phyloP scores from a whole-genome alignment of 306 rosid species.

The Cucumis hystrix region DNA sequence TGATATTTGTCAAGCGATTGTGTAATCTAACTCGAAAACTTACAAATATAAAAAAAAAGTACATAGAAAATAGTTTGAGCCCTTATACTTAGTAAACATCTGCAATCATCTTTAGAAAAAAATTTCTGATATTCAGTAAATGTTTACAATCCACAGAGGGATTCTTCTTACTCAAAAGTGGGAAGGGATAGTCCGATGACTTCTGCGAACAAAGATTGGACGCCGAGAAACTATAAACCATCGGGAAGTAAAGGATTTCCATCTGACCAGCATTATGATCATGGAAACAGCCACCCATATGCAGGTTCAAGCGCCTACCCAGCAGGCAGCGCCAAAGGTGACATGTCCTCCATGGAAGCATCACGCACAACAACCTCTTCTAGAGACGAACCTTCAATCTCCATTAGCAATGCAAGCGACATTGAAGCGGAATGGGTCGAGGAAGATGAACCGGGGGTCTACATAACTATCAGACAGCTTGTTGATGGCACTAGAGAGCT shows the following conservation, averaged over 20 bases:
- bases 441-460: conserved; percentile 85
- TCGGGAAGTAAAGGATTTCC: conserved; percentile 11
- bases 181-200: conserved; percentile 47
- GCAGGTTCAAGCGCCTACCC: conserved; percentile 18
- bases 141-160: conserved; percentile 27
- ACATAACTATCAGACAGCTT: conserved; percentile 58
- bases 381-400: conserved; percentile 54
- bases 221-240: conserved; percentile 6
- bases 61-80: neutral
- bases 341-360: conserved; percentile 37
- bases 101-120: neutral
- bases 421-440: conserved; percentile 75
- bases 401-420: conserved; percentile 65
- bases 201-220: conserved; percentile 7
- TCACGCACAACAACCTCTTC: conserved; percentile 76
- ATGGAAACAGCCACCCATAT: conserved; percentile 1
- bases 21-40: too few relatives aligned
- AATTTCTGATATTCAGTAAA: neutral
- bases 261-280: conserved; percentile 9
- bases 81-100: neutral
- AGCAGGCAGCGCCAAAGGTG: conserved; percentile 10
- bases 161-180: conserved; percentile 37
- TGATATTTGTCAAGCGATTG: too few relatives aligned
- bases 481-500: conserved; percentile 77
- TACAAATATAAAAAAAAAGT: neutral